Conservation (phyloP, 1,284 basidiomycete species). For the Gomphus bonarii region DNA sequence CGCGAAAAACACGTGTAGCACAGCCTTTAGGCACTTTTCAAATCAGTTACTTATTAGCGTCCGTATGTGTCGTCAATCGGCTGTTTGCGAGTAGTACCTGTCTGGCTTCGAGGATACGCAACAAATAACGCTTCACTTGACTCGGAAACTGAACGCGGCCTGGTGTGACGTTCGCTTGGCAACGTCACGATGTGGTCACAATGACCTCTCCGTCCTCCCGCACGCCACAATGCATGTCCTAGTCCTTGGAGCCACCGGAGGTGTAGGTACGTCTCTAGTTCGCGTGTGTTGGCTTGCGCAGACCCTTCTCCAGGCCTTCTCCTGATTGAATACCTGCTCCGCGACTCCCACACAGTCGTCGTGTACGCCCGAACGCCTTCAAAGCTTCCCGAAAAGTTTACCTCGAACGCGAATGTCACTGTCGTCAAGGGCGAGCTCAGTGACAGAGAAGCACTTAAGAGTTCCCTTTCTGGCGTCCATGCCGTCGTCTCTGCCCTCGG, state of each 20-base stretch:
- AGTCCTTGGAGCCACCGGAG: conserved; percentile 5
- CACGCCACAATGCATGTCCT: conserved; percentile 8
- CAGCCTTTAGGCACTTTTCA: background rate
- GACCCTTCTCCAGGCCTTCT: conserved; percentile 31
- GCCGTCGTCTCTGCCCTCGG: conserved; percentile 58
- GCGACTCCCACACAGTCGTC: conserved; percentile 35
- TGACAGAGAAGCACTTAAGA: conserved; percentile 35
- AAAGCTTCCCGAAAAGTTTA: conserved; percentile 45
- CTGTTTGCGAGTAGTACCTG: no score
- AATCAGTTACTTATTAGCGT: no score
- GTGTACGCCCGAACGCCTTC: conserved; percentile 51
- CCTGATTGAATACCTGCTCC: conserved; percentile 43
- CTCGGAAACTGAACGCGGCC: no score
- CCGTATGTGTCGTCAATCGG: background rate
- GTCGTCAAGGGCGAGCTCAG: conserved; percentile 46
- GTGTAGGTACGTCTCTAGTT: background rate
- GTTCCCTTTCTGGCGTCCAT: conserved; percentile 45
- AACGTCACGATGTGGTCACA: background rate
- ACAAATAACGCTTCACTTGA: no score
- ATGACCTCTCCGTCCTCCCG: background rate
- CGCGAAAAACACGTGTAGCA: conserved; percentile 2
- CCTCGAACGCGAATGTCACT: conserved; percentile 31
- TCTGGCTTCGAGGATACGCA: no score
- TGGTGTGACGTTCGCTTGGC: no score
- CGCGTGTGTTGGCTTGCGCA: background rate